Percentiles rank a stretch among this genome's conserved stretches.
phyloP scores from a whole-genome alignment of 1,139 yeast species.

The Kodamaea derodonti region DNA sequence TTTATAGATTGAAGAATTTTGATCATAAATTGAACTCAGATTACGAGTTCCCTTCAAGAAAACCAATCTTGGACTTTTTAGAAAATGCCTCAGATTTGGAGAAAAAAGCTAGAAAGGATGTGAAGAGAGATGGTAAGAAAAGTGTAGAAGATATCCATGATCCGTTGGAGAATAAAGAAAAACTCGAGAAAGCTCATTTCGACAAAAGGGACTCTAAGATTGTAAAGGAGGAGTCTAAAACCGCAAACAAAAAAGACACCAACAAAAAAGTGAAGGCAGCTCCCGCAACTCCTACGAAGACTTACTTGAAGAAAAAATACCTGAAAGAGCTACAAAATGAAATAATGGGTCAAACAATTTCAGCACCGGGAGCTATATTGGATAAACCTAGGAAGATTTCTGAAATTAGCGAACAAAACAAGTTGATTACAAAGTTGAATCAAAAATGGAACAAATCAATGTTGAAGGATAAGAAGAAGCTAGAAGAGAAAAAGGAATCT shows the following conservation, averaged over 20 bases:
- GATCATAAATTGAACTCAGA: constrained; percentile 20
- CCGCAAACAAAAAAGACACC: neutral
- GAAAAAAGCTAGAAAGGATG: neutral
- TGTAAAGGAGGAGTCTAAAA: too few relatives aligned
- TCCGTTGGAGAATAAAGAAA: neutral
- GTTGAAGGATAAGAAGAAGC: constrained; percentile 6
- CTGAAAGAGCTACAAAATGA: constrained; percentile 41
- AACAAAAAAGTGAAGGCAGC: constrained; percentile 1
- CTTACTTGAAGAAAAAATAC: constrained; percentile 29
- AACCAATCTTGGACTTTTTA: neutral
- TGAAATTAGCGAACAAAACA: constrained; percentile 26
- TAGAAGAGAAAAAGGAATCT: constrained; percentile 1
- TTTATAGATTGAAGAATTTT: constrained; percentile 2
- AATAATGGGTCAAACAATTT: constrained; percentile 14
- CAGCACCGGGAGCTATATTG: constrained; percentile 6
- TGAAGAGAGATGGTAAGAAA: neutral
- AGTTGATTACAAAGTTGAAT: constrained; percentile 32
- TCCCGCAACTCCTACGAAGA: constrained; percentile 11
- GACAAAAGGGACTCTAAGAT: too few relatives aligned
- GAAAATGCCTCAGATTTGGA: neutral
- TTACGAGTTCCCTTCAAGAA: constrained; percentile 19
- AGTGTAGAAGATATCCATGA: neutral
- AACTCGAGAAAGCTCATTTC: too few relatives aligned
- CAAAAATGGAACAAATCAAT: constrained; percentile 34
- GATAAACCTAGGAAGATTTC: constrained; percentile 6